Evolutionary conservation across 2,329 filamentous ascomycete species (phyloP), one percentile per base, ranked within the genome.

Genomic region (Helotiales sp.): DNA sequence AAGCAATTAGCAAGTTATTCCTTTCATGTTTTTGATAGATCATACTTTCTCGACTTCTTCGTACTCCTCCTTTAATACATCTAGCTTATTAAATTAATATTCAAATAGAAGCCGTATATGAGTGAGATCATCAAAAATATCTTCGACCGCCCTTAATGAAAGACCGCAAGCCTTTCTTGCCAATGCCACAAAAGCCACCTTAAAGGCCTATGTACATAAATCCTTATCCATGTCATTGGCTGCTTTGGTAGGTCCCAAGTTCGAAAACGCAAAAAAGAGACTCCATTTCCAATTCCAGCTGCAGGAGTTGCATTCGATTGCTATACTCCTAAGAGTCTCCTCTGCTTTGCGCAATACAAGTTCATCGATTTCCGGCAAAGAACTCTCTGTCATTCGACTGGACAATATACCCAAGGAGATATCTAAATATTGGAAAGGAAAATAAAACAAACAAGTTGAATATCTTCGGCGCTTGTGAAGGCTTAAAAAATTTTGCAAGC

Each of bases 261-360:
- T 13, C 34, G 22, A 43, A 59, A 34, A 59, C 34, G 24, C 32
- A 11, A 59, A 59, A 59, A 34, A 34, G 22, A 20, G 34, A 11
- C 34, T 59, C 34, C 55, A 59, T 43, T 17, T 13, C 55, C 55
- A 59, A 59, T 59, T 59, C 55, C 55, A 59, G 32, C 34, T 28
- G 55, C 22, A 45, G 24, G 34, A 59, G 10, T 59, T 40, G 55
- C 34, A 59, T 59, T 59, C 55, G 43, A 34, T 59, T 59, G 34
- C 34, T 59, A 59, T 45, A 28, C 34, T 59, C 45, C 55, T 59
- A 34, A 59, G 55, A 59, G 34, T 59, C 22, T 59, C 55, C 55
- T 59, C 55, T 4, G 55, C 55, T 45, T 59, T 59, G 20, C 22
- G 6, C 15, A 59, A 59, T 28, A 11, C 55, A 59, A 40, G 20